A percentile compares a stretch with the other conserved stretches of the same genome.
Conservation (phyloP, 495 filamentous ascomycete genomes). For the Podospora anserina region DNA sequence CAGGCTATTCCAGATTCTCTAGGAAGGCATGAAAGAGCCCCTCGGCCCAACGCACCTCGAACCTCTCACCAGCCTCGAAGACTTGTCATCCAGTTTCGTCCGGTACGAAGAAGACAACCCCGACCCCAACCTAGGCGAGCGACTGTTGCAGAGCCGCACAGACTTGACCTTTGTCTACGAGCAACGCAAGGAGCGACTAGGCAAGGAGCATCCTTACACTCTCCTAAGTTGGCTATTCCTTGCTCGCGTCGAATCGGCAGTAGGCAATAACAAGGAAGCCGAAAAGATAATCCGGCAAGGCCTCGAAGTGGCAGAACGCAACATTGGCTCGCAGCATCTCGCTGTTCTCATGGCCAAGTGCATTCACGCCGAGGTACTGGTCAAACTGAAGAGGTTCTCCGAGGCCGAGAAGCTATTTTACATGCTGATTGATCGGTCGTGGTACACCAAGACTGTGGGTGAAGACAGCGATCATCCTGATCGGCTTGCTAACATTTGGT, state of each 20-base stretch:
- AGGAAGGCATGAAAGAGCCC: constrained; percentile 31
- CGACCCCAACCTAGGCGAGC: not conserved
- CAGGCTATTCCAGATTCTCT: constrained; percentile 12
- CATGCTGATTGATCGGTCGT: constrained; percentile 2
- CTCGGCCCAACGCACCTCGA: constrained; percentile 33
- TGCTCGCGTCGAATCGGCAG: constrained; percentile 21
- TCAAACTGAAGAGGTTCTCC: not conserved
- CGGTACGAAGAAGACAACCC: constrained; percentile 1
- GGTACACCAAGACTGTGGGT: constrained; percentile 4
- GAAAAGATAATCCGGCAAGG: constrained; percentile 3
- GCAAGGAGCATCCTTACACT: constrained; percentile 39
- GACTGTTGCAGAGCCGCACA: constrained; percentile 11
- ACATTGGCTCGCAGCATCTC: constrained; percentile 5
- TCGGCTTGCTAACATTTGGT: constrained; percentile 6
- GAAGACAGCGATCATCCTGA: constrained; percentile 13
- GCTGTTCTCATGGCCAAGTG: constrained; percentile 10
- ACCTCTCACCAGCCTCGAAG: constrained; percentile 33
- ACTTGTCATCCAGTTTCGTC: constrained; percentile 20
- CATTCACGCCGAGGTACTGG: not conserved
- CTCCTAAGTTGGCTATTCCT: constrained; percentile 33
- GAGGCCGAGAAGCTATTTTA: constrained; percentile 6
- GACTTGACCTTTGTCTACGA: constrained; percentile 29
- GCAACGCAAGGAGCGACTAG: constrained; percentile 29
- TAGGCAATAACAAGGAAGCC: constrained; percentile 7
- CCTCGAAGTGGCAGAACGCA: constrained; percentile 8